Percentiles rank a stretch among this genome's conserved stretches.
Conservation (phyloP, 371 early-diverging fungal genomes). For the Rhizomucor miehei region DNA sequence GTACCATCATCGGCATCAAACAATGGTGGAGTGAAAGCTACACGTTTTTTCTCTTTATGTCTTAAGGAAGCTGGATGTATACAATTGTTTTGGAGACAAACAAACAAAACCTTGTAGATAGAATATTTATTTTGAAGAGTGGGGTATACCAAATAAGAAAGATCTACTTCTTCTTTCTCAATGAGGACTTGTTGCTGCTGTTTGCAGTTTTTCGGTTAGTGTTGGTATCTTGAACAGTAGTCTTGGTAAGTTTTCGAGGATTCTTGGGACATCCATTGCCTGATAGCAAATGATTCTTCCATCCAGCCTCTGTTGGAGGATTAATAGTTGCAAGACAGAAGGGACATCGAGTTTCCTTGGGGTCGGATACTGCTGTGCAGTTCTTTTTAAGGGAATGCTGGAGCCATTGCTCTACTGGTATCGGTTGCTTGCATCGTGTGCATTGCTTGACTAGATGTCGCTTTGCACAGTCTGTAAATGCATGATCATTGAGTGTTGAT, state of each 20-base stretch:
- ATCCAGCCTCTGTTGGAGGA: slow-evolving; percentile 59
- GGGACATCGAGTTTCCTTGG: slow-evolving; percentile 57
- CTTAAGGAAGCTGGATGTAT: too few species aligned
- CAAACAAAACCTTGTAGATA: too few species aligned
- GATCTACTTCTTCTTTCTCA: too few species aligned
- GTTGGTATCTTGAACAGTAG: slow-evolving; percentile 1
- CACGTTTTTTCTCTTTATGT: too few species aligned
- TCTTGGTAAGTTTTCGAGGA: slow-evolving; percentile 15
- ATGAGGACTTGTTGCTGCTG: too few species aligned
- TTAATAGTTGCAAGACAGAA: slow-evolving; percentile 56
- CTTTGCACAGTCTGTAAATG: slow-evolving; percentile 49
- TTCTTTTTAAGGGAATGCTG: slow-evolving; percentile 50
- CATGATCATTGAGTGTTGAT: slow-evolving; percentile 62
- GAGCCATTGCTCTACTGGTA: slow-evolving; percentile 59
- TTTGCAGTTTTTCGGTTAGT: too few species aligned
- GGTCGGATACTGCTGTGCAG: slow-evolving; percentile 25
- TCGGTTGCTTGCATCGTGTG: slow-evolving; percentile 59
- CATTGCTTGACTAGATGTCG: slow-evolving; percentile 62
- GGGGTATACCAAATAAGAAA: too few species aligned
- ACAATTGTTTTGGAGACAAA: too few species aligned
- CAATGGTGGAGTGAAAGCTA: too few species aligned
- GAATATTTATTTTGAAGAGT: too few species aligned
- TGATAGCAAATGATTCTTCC: slow-evolving; percentile 64
- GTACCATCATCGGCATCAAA: too few species aligned
- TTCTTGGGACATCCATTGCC: slow-evolving; percentile 57